These are phyloP conservation scores for Penicillium sp. DNA, from an alignment of 2,329 filamentous ascomycete genomes.

Conservation along the genomic window DNA sequence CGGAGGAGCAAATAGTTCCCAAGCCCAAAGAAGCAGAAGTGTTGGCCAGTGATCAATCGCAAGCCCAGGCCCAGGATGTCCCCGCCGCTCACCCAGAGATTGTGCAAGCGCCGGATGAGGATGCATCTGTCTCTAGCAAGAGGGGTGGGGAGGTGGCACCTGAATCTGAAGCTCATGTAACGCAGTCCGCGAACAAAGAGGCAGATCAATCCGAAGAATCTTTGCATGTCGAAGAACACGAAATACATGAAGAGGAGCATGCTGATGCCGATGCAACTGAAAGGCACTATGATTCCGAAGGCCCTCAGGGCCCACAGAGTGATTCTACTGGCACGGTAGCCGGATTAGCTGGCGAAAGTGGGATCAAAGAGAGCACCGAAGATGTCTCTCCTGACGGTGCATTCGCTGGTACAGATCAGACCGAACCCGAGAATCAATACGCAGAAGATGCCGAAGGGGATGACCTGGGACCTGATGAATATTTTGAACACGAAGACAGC, in stretches of 20 bases:
- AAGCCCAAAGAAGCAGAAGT: not conserved
- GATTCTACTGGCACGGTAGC: conserved; percentile 32
- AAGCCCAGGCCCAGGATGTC: not conserved
- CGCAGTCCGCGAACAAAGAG: not conserved
- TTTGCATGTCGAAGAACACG: conserved; percentile 14
- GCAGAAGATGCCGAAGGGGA: conserved; percentile 18
- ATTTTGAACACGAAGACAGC: conserved; percentile 16
- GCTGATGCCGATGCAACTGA: conserved; percentile 15
- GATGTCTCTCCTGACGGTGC: conserved; percentile 11
- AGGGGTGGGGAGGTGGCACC: not conserved
- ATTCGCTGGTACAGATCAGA: conserved; percentile 35
- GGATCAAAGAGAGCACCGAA: conserved; percentile 16
- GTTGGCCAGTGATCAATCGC: not conserved
- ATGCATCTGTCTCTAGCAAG: not conserved
- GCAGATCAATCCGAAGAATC: not conserved
- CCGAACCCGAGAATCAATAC: conserved; percentile 20
- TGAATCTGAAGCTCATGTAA: not conserved
- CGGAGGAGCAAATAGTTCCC: not conserved
- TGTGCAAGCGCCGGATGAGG: not conserved
- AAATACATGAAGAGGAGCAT: conserved; percentile 12
- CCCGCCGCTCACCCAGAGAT: not conserved
- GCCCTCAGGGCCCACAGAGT: conserved; percentile 26
- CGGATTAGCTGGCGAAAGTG: conserved; percentile 17
- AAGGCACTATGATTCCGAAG: conserved; percentile 30
- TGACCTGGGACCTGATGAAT: conserved; percentile 9